Base-by-base conservation (phyloP, 768 basidiomycete genomes). In the Boletellus emodensis region DNA sequence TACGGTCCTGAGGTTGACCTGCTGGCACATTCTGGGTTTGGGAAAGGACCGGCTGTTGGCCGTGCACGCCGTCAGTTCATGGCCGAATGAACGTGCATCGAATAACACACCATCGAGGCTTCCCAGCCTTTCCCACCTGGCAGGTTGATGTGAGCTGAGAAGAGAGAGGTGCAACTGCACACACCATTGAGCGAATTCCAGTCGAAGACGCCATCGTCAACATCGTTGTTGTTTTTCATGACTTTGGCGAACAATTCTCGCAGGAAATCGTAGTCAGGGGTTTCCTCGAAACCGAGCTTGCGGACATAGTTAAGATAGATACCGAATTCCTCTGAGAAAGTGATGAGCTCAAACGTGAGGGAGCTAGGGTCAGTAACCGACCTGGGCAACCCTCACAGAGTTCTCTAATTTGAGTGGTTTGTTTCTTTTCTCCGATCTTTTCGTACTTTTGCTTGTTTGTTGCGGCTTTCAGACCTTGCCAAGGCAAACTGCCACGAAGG, bases 401-500 rank as follows among this genome's bases (percentile, higher is more conserved):
- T 65, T 99, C 96, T 73, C 92, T 95, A 70, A 99, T 97, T 7
- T 89, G 88, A 26, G 96, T 98, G 13, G 89, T 90, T 75, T 98
- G 96, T 79, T 93, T 99, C 86, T 99, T 99, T 78, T 99, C 95
- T 56, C 95, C 95, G 69, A 99, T 99, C 79, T 98, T 99, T 78
- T 99, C 95, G 74, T 99, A 99, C 78, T 98, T 92, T 70, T 98
- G 96, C 76, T 99, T 99, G 78, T 99, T 98, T 44, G 94, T 99
- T 26, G 96, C 96, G 32, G 96, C 96, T 73, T 98, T 98, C 51
- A 99, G 81, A 50, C 96, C 96, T 66, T 99, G 96, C 96, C 96
- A 99, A 20, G 96, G 96, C 46, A 99, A 66, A 61, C 94, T 95
- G 18, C 96, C 96, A 46, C 96, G 83, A 45, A 98, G 71, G 73